Conservation (phyloP, 495 filamentous ascomycete genomes). For the Chaetomidium leptoderma region DNA sequence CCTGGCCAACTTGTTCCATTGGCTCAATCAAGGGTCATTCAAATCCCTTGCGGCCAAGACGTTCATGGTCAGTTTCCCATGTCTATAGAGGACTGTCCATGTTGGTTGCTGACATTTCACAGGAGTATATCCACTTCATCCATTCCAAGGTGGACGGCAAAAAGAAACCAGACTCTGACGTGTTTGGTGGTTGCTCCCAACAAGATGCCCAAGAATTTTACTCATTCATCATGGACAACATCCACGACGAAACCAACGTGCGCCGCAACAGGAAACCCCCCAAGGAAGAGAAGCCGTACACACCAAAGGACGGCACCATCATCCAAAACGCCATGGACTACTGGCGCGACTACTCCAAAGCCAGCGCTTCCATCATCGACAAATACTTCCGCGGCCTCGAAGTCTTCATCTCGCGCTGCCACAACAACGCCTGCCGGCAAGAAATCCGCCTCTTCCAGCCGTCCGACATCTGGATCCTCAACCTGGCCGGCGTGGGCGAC, state of each 20-base stretch:
- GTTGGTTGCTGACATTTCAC: slow-evolving; percentile 26
- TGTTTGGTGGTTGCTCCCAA: slow-evolving; percentile 38
- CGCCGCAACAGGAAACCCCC: slow-evolving; percentile 23
- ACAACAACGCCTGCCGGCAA: slow-evolving; percentile 22
- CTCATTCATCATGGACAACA: slow-evolving; percentile 37
- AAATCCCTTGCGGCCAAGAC: slow-evolving; percentile 53
- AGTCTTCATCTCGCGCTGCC: slow-evolving; percentile 28
- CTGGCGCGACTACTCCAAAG: slow-evolving; percentile 28
- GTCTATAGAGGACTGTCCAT: not conserved
- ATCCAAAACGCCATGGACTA: slow-evolving; percentile 26
- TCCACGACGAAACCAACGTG: slow-evolving; percentile 42
- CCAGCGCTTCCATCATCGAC: slow-evolving; percentile 32
- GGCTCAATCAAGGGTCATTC: slow-evolving; percentile 65
- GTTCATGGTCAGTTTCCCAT: slow-evolving; percentile 52
- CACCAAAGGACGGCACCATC: slow-evolving; percentile 21
- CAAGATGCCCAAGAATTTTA: slow-evolving; percentile 45
- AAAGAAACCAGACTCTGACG: slow-evolving; percentile 7
- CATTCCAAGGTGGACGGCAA: slow-evolving; percentile 22
- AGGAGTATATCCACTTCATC: slow-evolving; percentile 40
- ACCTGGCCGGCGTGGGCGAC: slow-evolving; percentile 16
- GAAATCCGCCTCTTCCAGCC: slow-evolving; percentile 25
- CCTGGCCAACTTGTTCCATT: slow-evolving; percentile 64
- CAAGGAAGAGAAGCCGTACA: slow-evolving; percentile 20
- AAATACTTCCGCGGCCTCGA: slow-evolving; percentile 39
- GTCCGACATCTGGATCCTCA: slow-evolving; percentile 25